Evolutionary conservation across 2,329 filamentous ascomycete genomes (phyloP).

Genomic region (Epicoccum sorghinum): DNA sequence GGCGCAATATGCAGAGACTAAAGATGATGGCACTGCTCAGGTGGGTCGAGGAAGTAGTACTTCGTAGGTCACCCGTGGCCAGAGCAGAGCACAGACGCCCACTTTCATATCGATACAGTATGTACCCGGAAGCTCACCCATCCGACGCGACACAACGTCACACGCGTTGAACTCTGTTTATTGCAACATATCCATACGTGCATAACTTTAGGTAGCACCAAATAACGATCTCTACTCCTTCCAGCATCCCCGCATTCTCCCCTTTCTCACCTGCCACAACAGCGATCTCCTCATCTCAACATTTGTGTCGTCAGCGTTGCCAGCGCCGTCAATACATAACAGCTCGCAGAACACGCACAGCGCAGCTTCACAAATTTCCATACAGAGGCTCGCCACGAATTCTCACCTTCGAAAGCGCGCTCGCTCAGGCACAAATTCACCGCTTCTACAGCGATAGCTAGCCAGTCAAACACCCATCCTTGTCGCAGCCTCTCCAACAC

Average conservation of each 20-base stretch:
- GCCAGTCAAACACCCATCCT: too few relatives aligned
- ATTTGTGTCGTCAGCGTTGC: background rate
- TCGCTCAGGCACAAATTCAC: background rate
- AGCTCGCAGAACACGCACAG: background rate
- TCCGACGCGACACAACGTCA: slow-evolving; percentile 8
- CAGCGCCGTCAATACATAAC: background rate
- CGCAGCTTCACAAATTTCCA: background rate
- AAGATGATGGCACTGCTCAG: too few relatives aligned
- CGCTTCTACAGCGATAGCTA: background rate
- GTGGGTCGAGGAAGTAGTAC: too few relatives aligned
- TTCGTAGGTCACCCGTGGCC: too few relatives aligned
- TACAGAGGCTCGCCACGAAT: background rate
- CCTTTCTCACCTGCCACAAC: too few relatives aligned
- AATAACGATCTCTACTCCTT: background rate
- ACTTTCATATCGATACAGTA: background rate
- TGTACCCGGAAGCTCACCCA: background rate
- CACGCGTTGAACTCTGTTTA: background rate
- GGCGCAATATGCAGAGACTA: too few relatives aligned
- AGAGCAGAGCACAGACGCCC: background rate
- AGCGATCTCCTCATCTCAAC: too few relatives aligned
- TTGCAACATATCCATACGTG: background rate
- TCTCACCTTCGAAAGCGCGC: background rate
- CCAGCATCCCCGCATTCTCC: background rate
- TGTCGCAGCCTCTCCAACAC: background rate
- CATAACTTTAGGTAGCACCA: background rate